Percentiles rank a stretch among this genome's conserved stretches.
Conservation (phyloP, 192 early-diverging fungal genomes). For the Backusella circina region DNA sequence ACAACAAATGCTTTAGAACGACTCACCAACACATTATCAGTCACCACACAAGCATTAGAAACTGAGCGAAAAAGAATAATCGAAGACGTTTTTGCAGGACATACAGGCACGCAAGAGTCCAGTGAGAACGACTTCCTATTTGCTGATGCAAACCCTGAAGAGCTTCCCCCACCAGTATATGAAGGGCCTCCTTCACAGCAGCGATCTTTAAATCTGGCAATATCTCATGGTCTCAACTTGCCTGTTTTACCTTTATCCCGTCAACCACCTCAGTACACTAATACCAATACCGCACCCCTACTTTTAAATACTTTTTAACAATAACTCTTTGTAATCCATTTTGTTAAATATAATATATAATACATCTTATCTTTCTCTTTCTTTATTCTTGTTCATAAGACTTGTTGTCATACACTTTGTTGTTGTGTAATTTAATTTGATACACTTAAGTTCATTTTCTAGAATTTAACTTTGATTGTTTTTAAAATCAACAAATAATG, state of each 20-base stretch:
- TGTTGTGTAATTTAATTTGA: too few relatives aligned
- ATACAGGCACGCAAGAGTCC: not conserved
- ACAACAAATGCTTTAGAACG: slow-evolving; percentile 16
- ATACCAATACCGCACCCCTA: not conserved
- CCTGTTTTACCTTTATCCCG: not conserved
- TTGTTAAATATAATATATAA: not conserved
- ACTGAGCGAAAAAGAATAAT: slow-evolving; percentile 13
- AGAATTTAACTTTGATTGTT: too few relatives aligned
- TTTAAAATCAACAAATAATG: too few relatives aligned
- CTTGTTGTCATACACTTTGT: not conserved
- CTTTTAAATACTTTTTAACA: not conserved
- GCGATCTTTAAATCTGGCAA: not conserved
- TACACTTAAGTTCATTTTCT: too few relatives aligned
- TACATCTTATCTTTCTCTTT: not conserved
- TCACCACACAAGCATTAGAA: not conserved
- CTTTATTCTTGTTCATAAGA: not conserved
- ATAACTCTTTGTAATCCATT: not conserved
- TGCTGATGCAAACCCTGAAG: not conserved
- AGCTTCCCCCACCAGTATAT: slow-evolving; percentile 18
- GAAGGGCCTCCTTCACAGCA: slow-evolving; percentile 14
- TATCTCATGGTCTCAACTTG: not conserved
- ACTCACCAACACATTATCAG: not conserved
- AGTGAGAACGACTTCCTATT: not conserved
- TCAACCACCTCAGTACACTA: not conserved
- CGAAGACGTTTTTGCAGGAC: not conserved